Base-by-base conservation (phyloP, 164 flowering plant species). In the Vitis rupestris region DNA sequence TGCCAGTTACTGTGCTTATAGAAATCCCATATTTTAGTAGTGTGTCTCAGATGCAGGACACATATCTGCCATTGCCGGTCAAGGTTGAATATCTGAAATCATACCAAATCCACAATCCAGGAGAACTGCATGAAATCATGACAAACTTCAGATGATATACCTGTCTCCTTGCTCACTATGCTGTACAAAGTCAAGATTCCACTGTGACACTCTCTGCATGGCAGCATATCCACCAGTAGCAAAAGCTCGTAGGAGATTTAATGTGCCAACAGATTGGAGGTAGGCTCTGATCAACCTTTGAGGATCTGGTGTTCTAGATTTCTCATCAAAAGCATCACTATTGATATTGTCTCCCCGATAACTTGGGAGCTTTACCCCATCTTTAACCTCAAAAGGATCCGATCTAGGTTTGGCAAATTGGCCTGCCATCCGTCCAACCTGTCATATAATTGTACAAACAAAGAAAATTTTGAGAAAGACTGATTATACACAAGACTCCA, bases 341-440 rank as follows among this genome's bases (percentile, higher is more conserved):
- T 84, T 84, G 64, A 84, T 74, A 62, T 77, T 84, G 70, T 84
- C 87, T 75, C 85, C 87, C 56, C 77, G 76, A 67, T 84, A 84
- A 78, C 81, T 84, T 1, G 87, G 87, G 7, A 84, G 80, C 72
- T 60, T 82, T 52, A 84, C 81, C 37, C 85, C 87, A 74, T 84
- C 81, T 65, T 73, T 80, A 55, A 44, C 65, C 80, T 84, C 87
- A 76, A 78, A 80, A 15, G 77, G 78, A 61, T 78, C 81, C n/a
- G 87, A 84, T 61, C 87, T 80, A 27, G 87, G 87, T 67, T 83
- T 83, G 11, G 86, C 84, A 63, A 83, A 83, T 72, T 83, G 86
- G n/a, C 86, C 86, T 62, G 86, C 86, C 84, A 83, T 83, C 71
- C 86, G 69, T 72, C 86, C 84, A 27, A 83, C 84, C 86, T 81